Evolutionary conservation across 2,329 filamentous ascomycete genomes (phyloP).

Genomic region (Fusarium praegraminearum): DNA sequence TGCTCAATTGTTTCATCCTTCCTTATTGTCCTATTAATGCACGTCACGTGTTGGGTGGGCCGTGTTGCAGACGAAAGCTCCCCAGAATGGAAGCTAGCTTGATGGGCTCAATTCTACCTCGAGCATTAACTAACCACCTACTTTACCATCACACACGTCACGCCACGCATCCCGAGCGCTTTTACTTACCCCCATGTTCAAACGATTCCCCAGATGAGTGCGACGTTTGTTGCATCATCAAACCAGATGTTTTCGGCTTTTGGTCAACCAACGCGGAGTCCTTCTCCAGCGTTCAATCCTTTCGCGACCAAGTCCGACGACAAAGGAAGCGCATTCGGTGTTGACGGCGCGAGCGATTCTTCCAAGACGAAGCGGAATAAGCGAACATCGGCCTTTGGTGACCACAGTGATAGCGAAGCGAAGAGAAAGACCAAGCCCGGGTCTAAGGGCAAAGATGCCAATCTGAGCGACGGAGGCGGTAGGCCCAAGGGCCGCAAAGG

Average conservation of each 20-base stretch:
- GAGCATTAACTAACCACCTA: constrained; percentile 27
- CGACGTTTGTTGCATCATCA: constrained; percentile 57
- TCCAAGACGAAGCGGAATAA: constrained; percentile 47
- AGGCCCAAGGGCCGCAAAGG: constrained; percentile 41
- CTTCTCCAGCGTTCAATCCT: constrained; percentile 53
- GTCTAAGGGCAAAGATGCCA: constrained; percentile 46
- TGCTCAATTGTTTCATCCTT: constrained; percentile 2
- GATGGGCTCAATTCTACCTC: constrained; percentile 34
- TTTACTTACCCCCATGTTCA: constrained; percentile 50
- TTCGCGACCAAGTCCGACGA: constrained; percentile 49
- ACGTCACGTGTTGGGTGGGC: constrained; percentile 43
- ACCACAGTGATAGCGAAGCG: constrained; percentile 48
- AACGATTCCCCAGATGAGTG: constrained; percentile 53
- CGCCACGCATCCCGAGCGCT: constrained; percentile 32
- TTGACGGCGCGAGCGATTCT: constrained; percentile 48
- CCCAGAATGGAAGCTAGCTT: constrained; percentile 42
- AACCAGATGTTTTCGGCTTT: constrained; percentile 56
- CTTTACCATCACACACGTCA: constrained; percentile 15
- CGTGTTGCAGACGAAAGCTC: constrained; percentile 37
- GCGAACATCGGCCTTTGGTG: constrained; percentile 40
- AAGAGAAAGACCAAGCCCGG: constrained; percentile 46
- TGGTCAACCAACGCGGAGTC: constrained; percentile 52
- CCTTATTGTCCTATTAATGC: constrained; percentile 6
- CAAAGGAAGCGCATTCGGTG: constrained; percentile 50
- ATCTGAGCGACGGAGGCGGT: constrained; percentile 44